Evolutionary conservation across 495 filamentous ascomycete species (phyloP), one percentile per base, ranked within the genome.

Genomic region (Podospora pseudoanserina): DNA sequence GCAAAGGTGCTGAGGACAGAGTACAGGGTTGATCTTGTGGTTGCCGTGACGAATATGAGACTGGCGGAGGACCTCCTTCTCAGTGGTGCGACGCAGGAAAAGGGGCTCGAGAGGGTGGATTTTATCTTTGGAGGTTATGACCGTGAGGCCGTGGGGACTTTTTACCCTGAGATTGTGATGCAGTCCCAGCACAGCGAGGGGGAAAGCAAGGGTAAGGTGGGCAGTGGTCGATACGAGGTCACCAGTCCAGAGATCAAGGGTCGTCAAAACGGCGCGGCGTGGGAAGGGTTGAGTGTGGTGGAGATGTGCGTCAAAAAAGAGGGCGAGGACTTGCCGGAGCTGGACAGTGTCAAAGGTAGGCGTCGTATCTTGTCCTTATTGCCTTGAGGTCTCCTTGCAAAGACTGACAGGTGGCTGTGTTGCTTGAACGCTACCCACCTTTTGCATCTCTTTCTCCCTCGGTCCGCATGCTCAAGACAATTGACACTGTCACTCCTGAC

Each of bases 51-150:
- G 23, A 61, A 61, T 28, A 61, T 61, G 59, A 26, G 59, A 7
- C 59, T 61, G 4, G 7, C 30, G 16, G 59, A 61, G 27, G 59
- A 61, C 26, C 20, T 61, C 5, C 20, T 61, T 4, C 16, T 61
- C 0, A 61, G 59, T 30, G 26, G 26, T 5, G 59, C 59, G 16
- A 61, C 59, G 23, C 39, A 49, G 39, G 26, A 23, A 13, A 18
- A 28, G 23, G 59, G 59, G 6, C 9, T 28, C 3, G 30, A 34
- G 23, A 61, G 23, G 27, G 30, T 61, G 16, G 59, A 61, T 13
- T 61, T 61, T 7, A 61, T 61, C 15, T 32, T 61, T 61, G 59
- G 59, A 18, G 59, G 59, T 16, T 61, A 61, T 18, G 59, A 61
- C 16, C 23, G 59, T 18, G 23, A 61, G 7, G 59, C 30, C 5